Conservation (phyloP, 2,329 filamentous ascomycete genomes). For the Phaeomoniella chlamydospora region DNA sequence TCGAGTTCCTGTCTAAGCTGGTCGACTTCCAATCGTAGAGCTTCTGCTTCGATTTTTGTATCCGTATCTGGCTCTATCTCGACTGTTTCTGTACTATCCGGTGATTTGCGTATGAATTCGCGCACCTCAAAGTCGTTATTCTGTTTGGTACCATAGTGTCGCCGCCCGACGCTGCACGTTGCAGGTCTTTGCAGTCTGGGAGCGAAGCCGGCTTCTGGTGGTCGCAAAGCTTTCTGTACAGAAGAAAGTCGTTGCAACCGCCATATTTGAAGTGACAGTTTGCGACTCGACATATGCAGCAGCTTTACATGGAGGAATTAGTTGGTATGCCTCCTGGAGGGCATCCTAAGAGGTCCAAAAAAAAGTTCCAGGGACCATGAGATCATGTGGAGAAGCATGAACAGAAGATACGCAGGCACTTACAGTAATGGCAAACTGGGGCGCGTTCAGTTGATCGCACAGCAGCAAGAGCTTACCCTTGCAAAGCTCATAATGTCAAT, state of each 20-base stretch:
- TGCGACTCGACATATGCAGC: background rate
- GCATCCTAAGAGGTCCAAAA: too few relatives aligned
- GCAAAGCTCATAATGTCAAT: too few relatives aligned
- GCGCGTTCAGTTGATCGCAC: too few relatives aligned
- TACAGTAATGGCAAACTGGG: too few relatives aligned
- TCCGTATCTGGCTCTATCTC: constrained; percentile 25
- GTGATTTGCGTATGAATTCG: constrained; percentile 23
- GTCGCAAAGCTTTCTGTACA: background rate
- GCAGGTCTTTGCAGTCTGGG: background rate
- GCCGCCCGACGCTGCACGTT: background rate
- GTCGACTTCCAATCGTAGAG: constrained; percentile 21
- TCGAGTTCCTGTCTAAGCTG: constrained; percentile 24
- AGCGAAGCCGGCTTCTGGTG: background rate
- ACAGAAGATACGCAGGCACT: too few relatives aligned
- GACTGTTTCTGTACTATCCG: constrained; percentile 12
- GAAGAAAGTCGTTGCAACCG: background rate
- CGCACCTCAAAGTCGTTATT: constrained; percentile 24
- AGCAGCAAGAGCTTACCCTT: too few relatives aligned
- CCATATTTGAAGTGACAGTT: background rate
- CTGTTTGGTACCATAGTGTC: constrained; percentile 1
- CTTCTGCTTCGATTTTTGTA: constrained; percentile 19
- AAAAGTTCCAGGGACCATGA: background rate
- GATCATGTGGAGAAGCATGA: background rate
- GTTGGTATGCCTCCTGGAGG: too few relatives aligned
- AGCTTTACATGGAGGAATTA: background rate